phyloP scores from a whole-genome alignment of 495 filamentous ascomycete genomes.

The Aspergillus conjunctus region DNA sequence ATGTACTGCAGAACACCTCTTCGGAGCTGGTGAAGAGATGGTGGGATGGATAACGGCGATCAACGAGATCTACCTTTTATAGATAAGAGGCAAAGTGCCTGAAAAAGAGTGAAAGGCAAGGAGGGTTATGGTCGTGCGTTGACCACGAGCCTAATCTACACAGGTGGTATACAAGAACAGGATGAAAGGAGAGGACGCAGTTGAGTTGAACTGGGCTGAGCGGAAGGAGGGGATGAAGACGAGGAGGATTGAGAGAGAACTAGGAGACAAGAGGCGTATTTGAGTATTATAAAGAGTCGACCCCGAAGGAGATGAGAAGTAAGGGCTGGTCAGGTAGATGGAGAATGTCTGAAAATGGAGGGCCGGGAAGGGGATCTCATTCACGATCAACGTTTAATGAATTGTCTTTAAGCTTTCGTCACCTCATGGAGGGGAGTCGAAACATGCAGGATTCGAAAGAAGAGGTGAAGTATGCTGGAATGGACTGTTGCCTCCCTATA shows the following conservation, averaged over 20 bases:
- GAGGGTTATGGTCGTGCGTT: not conserved
- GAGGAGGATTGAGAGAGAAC: conserved; percentile 9
- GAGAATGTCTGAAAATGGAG: conserved; percentile 22
- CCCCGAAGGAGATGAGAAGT: conserved; percentile 6
- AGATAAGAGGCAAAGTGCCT: too few species aligned
- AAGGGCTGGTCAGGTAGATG: conserved; percentile 17
- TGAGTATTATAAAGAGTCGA: conserved; percentile 10
- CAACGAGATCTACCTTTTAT: not conserved
- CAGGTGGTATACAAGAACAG: conserved; percentile 13
- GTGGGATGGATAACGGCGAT: not conserved
- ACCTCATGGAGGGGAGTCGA: conserved; percentile 14
- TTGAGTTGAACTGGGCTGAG: not conserved
- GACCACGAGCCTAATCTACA: conserved; percentile 8
- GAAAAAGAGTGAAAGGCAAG: not conserved
- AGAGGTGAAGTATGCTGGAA: conserved; percentile 13
- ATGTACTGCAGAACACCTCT: not conserved
- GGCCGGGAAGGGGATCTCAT: conserved; percentile 10
- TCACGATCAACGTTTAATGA: not conserved
- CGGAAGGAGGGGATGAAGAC: conserved; percentile 7
- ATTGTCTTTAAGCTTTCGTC: conserved; percentile 4
- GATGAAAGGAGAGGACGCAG: conserved; percentile 7
- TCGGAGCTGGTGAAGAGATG: too few species aligned
- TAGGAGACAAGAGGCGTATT: not conserved
- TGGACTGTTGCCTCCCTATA: not conserved
- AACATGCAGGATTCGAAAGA: conserved; percentile 22